Percentiles rank a stretch among this genome's conserved stretches.
These are phyloP conservation scores for Calonectria hawksworthii DNA, from an alignment of 2,329 filamentous ascomycete species.

Conservation along the genomic window DNA sequence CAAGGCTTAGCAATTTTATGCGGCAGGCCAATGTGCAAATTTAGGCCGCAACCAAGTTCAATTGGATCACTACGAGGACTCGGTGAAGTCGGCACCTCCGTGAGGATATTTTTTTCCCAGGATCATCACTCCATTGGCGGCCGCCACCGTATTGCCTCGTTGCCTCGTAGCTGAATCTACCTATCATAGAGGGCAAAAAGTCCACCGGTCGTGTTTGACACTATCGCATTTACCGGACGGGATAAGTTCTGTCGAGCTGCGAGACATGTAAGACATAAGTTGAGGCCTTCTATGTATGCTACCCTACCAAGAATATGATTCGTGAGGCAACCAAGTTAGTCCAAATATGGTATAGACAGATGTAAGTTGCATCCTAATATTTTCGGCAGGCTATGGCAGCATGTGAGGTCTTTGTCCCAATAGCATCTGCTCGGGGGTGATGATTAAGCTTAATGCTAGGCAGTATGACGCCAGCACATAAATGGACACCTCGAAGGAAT, in stretches of 20 bases:
- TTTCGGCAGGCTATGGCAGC: not conserved
- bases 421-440: not conserved
- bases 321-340: not conserved
- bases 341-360: not conserved
- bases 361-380: not conserved
- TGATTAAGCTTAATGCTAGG: not conserved
- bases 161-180: not conserved
- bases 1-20: not conserved
- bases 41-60: not conserved
- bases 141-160: not conserved
- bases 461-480: not conserved
- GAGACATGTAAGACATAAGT: not conserved
- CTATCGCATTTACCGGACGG: not conserved
- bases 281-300: not conserved
- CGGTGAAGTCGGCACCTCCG: not conserved
- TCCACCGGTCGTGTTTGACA: not conserved
- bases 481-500: not conserved
- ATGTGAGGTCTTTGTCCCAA: too few species aligned
- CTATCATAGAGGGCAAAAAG: not conserved
- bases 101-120: not conserved
- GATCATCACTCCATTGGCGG: not conserved
- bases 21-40: not conserved
- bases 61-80: not conserved
- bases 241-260: not conserved
- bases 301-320: not conserved